Percentiles rank a stretch among this genome's conserved stretches.
Evolutionary conservation across 805 yeast genomes (phyloP).

Genomic region (Lipomyces kockii): DNA sequence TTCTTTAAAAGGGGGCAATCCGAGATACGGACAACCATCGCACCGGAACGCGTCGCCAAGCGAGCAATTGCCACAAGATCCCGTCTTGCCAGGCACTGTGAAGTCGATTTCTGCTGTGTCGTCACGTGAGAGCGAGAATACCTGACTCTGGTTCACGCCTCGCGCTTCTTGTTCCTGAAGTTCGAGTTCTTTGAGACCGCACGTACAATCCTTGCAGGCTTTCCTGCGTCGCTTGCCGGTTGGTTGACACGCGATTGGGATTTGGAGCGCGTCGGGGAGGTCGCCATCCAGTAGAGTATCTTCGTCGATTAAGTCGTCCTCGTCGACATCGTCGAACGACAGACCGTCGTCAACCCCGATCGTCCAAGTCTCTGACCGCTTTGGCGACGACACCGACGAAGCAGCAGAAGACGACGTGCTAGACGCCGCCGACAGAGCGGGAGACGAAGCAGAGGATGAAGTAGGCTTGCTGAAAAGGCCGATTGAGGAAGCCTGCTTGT

Average conservation of each 20-base stretch:
- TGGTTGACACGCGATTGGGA: conserved; percentile 37
- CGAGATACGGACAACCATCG: conserved; percentile 96
- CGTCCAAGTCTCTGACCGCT: conserved; percentile 47
- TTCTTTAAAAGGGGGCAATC: conserved; percentile 97
- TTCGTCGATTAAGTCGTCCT: conserved; percentile 61
- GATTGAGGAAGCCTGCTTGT: conserved; percentile 11
- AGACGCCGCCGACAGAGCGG: conserved; percentile 51
- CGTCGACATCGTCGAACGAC: conserved; percentile 57
- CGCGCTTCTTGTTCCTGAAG: conserved; percentile 52
- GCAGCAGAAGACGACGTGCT: conserved; percentile 47
- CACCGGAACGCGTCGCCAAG: conserved; percentile 98
- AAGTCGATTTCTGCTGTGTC: conserved; percentile 92
- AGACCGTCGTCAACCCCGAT: conserved; percentile 57
- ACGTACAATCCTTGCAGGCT: conserved; percentile 98
- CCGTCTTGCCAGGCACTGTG: conserved; percentile 91
- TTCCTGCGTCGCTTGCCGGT: conserved; percentile 60
- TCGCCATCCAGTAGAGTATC: conserved; percentile 57
- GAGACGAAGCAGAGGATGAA: conserved; percentile 40
- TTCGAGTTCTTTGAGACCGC: conserved; percentile 92
- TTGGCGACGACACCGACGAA: conserved; percentile 47
- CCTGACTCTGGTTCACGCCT: conserved; percentile 51
- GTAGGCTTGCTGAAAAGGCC: conserved; percentile 23
- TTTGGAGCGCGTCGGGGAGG: conserved; percentile 44
- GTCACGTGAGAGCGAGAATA: conserved; percentile 59
- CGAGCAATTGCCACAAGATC: conserved; percentile 94